These are phyloP conservation scores for Penicillium robsamsonii DNA, from an alignment of 495 filamentous ascomycete species.

Conservation along the genomic window DNA sequence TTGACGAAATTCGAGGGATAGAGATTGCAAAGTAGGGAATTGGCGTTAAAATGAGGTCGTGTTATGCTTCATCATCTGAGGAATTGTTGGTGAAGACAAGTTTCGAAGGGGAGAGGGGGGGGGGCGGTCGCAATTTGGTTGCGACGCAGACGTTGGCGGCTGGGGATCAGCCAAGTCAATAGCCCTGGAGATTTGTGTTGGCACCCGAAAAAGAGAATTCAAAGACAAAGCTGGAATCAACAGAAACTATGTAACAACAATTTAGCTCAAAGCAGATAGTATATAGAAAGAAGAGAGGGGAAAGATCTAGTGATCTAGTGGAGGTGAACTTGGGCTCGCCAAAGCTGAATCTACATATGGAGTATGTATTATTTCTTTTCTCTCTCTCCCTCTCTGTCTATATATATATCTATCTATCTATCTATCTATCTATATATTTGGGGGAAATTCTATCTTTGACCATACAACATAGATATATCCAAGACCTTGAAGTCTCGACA, in stretches of 20 bases:
- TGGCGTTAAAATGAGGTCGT: constrained; percentile 22
- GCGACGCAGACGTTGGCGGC: constrained; percentile 16
- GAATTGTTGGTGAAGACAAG: constrained; percentile 14
- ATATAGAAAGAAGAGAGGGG: constrained; percentile 8
- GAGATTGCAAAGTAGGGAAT: constrained; percentile 20
- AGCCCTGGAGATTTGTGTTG: background rate
- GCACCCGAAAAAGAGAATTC: background rate
- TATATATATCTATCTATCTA: background rate
- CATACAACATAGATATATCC: background rate
- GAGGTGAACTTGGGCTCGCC: background rate
- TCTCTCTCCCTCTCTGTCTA: background rate
- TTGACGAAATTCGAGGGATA: constrained; percentile 24
- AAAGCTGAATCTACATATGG: background rate
- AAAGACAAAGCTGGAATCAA: constrained; percentile 1
- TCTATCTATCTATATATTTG: background rate
- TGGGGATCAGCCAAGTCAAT: constrained; percentile 9
- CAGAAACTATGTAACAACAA: background rate
- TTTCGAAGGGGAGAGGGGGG: constrained; percentile 14
- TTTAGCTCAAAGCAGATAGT: background rate
- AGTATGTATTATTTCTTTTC: background rate
- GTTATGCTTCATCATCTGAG: constrained; percentile 33
- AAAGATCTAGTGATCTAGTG: constrained; percentile 1
- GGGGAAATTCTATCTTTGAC: background rate
- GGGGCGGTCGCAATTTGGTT: constrained; percentile 22
- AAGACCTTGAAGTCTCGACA: background rate